phyloP scores from a whole-genome alignment of 257 asterid species.

The Solanum habrochaites region DNA sequence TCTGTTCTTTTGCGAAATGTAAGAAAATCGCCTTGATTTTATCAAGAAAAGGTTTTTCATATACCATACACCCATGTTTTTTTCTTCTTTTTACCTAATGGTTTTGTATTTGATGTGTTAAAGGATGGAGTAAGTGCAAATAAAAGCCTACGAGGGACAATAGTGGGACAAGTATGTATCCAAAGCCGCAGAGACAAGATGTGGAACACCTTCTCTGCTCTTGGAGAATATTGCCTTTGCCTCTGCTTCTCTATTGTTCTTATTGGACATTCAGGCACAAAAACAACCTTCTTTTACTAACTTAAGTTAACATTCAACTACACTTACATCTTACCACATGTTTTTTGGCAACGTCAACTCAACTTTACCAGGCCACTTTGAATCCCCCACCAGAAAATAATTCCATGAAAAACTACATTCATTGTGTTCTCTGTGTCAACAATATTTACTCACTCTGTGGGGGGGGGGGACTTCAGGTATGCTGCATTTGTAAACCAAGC shows the following conservation, averaged over 20 bases:
- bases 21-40: too few species aligned
- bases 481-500: constrained; percentile 66
- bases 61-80: not conserved
- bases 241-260: constrained; percentile 52
- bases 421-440: constrained; percentile 31
- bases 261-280: constrained; percentile 55
- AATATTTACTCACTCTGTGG: constrained; percentile 34
- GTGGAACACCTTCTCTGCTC: constrained; percentile 55
- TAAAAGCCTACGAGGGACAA: constrained; percentile 42
- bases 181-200: constrained; percentile 35
- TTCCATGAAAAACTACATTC: constrained; percentile 44
- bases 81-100: not conserved
- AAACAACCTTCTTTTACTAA: not conserved
- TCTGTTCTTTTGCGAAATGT: too few species aligned
- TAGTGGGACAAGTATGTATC: constrained; percentile 20
- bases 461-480: constrained; percentile 60
- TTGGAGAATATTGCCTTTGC: constrained; percentile 74
- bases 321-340: not conserved
- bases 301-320: not conserved
- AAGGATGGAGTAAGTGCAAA: constrained; percentile 4
- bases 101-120: not conserved
- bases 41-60: not conserved
- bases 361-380: constrained; percentile 39
- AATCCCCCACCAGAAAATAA: constrained; percentile 29
- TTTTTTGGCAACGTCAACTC: not conserved